Base-by-base conservation (phyloP, 805 yeast genomes). In the Saccharomycopsis fibuligera region DNA sequence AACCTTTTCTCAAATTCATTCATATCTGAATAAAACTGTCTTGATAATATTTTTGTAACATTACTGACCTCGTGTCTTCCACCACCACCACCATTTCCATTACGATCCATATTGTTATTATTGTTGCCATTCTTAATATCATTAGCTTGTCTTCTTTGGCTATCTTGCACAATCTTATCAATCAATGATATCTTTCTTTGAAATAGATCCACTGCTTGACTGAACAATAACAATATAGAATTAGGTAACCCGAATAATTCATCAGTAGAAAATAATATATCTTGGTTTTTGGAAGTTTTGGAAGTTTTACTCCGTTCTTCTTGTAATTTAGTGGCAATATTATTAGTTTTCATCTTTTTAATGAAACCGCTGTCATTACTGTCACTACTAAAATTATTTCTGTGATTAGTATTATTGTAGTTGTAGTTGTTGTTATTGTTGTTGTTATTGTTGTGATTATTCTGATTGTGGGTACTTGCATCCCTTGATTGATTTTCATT, bases 221-320 rank as follows among this genome's bases (percentile, higher is more conserved):
- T 76, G 64, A 88, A 86, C 47, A 87, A 65, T 21, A 81, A 57
- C 48, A 86, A 81, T 38, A 88, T 67, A 2, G 95, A 83, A 58
- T 85, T 86, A 5, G 96, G 96, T 48, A 88, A 67, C 0, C 96
- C 96, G 61, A 86, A 87, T 44, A 87, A 68, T 0, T 90, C 86
- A 62, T 85, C 95, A 1, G 90, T 81, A 6, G 89, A 81, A 53
- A 83, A 71, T 46, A 76, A 70, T n/a, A n/a, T n/a, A n/a, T n/a
- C n/a, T n/a, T n/a, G n/a, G n/a, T n/a, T n/a, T n/a, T n/a, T n/a
- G n/a, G n/a, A n/a, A n/a, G n/a, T n/a, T n/a, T n/a, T n/a, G n/a
- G n/a, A n/a, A n/a, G n/a, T n/a, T n/a, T n/a, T n/a, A 53, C 78
- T 77, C 58, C 76, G 78, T 49, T 75, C 76, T 33, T 73, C 65